Conservation (phyloP, 768 basidiomycete species). For the Boletales sp. region DNA sequence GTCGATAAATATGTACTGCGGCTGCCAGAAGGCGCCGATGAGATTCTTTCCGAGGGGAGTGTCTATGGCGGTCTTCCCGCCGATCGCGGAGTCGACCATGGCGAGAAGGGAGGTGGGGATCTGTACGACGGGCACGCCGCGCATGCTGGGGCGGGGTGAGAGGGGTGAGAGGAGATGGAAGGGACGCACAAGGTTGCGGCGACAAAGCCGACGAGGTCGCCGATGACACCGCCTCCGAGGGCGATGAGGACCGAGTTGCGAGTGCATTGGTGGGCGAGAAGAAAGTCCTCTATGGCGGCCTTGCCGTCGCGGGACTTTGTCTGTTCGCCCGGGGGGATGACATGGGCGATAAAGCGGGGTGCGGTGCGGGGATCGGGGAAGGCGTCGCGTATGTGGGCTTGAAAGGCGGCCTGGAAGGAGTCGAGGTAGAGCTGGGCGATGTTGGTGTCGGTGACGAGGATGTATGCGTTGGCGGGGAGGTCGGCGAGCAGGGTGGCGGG, state of each 20-base stretch:
- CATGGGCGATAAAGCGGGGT: conserved; percentile 70
- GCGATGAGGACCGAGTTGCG: conserved; percentile 91
- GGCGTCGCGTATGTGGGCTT: conserved; percentile 28
- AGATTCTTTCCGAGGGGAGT: conserved; percentile 98
- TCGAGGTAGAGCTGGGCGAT: conserved; percentile 78
- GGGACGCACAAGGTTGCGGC: conserved; percentile 87
- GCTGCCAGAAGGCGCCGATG: conserved; percentile 98
- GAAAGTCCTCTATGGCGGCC: conserved; percentile 90
- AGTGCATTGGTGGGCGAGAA: conserved; percentile 84
- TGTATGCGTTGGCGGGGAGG: conserved; percentile 81
- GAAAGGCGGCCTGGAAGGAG: conserved; percentile 66
- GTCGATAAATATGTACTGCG: conserved; percentile 96
- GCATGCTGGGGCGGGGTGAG: conserved; percentile 68
- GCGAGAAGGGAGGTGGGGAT: conserved; percentile 95
- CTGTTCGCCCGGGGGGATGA: conserved; percentile 88
- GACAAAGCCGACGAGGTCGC: conserved; percentile 94
- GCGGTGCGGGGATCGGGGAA: conserved; percentile 26
- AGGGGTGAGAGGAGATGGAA: accelerated
- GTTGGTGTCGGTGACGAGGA: conserved; percentile 89
- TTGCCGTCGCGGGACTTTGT: conserved; percentile 91
- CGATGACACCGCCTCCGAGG: conserved; percentile 95
- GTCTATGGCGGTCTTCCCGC: conserved; percentile 99
- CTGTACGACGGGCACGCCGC: conserved; percentile 92
- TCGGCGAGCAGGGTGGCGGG: too few species aligned
- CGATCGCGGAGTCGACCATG: conserved; percentile 98